Evolutionary conservation across 2,329 filamentous ascomycete genomes (phyloP).

Genomic region (Fusarium sarcochroum): DNA sequence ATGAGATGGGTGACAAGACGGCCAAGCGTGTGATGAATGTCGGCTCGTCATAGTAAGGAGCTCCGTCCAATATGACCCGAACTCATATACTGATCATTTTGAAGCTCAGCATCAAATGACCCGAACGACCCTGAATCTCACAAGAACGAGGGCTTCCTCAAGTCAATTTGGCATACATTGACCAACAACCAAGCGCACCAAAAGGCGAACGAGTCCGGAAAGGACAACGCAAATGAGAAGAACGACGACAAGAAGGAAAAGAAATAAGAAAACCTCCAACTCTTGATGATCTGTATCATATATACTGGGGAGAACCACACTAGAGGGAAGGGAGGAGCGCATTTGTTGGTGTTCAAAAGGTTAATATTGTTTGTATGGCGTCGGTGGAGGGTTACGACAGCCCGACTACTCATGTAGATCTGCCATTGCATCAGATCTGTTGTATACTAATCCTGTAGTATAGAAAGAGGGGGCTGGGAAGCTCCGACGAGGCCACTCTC

Average conservation of each 20-base stretch:
- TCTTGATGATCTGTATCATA: conserved; percentile 50
- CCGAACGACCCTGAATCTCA: conserved; percentile 64
- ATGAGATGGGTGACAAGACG: conserved; percentile 94
- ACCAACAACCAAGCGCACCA: conserved; percentile 79
- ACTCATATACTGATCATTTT: conserved; percentile 16
- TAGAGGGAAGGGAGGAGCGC: conserved; percentile 48
- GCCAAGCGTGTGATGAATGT: conserved; percentile 95
- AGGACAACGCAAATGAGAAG: conserved; percentile 38
- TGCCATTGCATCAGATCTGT: conserved; percentile 45
- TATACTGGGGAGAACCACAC: conserved; percentile 37
- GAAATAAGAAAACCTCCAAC: conserved; percentile 55
- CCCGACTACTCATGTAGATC: conserved; percentile 48
- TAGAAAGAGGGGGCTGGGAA: conserved; percentile 49
- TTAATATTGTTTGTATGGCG: conserved; percentile 52
- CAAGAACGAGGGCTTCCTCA: conserved; percentile 90
- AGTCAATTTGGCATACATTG: conserved; percentile 92
- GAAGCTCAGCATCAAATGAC: conserved; percentile 35
- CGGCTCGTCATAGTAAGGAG: conserved; percentile 53
- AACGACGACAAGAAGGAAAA: conserved; percentile 51
- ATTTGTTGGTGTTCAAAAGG: conserved; percentile 58
- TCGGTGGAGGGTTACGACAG: conserved; percentile 46
- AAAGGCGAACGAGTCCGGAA: conserved; percentile 47
- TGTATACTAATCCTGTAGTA: conserved; percentile 54
- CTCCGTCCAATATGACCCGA: neutral
- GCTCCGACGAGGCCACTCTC: conserved; percentile 54